phyloP scores from a whole-genome alignment of 768 basidiomycete species.

The Suillus clintonianus region DNA sequence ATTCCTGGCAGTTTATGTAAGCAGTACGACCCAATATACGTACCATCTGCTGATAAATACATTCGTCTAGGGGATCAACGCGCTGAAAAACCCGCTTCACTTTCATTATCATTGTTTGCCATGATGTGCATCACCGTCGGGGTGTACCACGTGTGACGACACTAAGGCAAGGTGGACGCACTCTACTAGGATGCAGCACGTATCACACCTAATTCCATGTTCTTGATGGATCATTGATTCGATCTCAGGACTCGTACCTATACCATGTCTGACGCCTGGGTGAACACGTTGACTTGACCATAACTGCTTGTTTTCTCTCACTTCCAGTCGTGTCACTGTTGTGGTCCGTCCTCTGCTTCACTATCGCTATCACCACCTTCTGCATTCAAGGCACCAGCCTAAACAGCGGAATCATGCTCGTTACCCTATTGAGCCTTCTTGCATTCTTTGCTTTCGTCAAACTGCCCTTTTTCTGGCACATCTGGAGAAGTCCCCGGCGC shows the following conservation, averaged over 20 bases:
- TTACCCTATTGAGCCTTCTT: conserved; percentile 2
- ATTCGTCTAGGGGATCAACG: neutral
- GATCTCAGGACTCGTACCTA: conserved; percentile 16
- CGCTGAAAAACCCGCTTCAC: conserved; percentile 14
- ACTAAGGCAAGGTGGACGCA: conserved; percentile 12
- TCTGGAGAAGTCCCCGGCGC: conserved; percentile 15
- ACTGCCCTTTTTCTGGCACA: conserved; percentile 23
- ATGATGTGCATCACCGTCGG: conserved; percentile 15
- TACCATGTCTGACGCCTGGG: conserved; percentile 9
- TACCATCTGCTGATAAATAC: neutral
- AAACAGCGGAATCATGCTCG: too few relatives aligned
- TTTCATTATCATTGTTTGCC: conserved; percentile 16
- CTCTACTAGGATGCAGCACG: conserved; percentile 19
- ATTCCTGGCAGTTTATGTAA: too few relatives aligned
- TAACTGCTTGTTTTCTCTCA: conserved; percentile 23
- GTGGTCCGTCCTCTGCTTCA: conserved; percentile 16
- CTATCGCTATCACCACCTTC: too few relatives aligned
- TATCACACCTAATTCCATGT: neutral
- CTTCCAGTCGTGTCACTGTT: conserved; percentile 24
- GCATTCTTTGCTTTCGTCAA: conserved; percentile 4
- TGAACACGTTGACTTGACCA: conserved; percentile 17
- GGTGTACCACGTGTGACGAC: conserved; percentile 21
- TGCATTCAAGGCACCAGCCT: too few relatives aligned
- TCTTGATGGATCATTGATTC: neutral
- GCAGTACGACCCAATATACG: neutral